Conservation (phyloP, 805 yeast species). For the Ogataea polymorpha region DNA sequence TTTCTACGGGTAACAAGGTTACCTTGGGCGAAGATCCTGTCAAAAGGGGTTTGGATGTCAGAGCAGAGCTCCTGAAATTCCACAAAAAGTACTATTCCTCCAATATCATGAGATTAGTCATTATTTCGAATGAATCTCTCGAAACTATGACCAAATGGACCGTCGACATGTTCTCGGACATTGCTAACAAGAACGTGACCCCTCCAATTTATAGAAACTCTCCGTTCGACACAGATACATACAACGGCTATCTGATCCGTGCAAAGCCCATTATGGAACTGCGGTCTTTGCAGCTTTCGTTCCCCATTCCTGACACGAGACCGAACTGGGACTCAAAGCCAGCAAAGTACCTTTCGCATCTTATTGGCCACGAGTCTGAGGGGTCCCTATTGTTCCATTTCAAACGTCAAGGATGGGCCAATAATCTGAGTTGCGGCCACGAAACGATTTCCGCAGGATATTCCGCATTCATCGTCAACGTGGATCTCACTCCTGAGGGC, state of each 20-base stretch:
- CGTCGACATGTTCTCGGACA: slow-evolving; percentile 55
- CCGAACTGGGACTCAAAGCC: slow-evolving; percentile 69
- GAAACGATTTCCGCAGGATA: slow-evolving; percentile 63
- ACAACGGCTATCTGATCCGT: slow-evolving; percentile 51
- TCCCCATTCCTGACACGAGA: slow-evolving; percentile 73
- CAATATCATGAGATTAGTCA: slow-evolving; percentile 82
- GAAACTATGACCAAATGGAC: slow-evolving; percentile 74
- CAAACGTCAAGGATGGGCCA: slow-evolving; percentile 76
- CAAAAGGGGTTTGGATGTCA: slow-evolving; percentile 60
- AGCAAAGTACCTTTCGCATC: slow-evolving; percentile 67
- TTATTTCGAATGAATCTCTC: slow-evolving; percentile 77
- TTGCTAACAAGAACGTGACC: slow-evolving; percentile 50
- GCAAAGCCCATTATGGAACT: slow-evolving; percentile 84
- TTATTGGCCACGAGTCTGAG: slow-evolving; percentile 88
- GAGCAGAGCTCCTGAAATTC: slow-evolving; percentile 77
- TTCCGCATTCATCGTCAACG: slow-evolving; percentile 62
- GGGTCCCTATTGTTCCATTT: slow-evolving; percentile 77
- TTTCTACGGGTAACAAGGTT: slow-evolving; percentile 81
- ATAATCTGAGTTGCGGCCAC: slow-evolving; percentile 70
- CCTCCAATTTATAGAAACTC: slow-evolving; percentile 44
- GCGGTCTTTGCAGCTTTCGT: slow-evolving; percentile 62
- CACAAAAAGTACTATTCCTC: slow-evolving; percentile 73
- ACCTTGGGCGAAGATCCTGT: slow-evolving; percentile 72
- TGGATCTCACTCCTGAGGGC: slow-evolving; percentile 78
- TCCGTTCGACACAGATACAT: slow-evolving; percentile 45